These are phyloP conservation scores for Rhizopus delemar DNA, from an alignment of 371 early-diverging fungal genomes.

Conservation along the genomic window DNA sequence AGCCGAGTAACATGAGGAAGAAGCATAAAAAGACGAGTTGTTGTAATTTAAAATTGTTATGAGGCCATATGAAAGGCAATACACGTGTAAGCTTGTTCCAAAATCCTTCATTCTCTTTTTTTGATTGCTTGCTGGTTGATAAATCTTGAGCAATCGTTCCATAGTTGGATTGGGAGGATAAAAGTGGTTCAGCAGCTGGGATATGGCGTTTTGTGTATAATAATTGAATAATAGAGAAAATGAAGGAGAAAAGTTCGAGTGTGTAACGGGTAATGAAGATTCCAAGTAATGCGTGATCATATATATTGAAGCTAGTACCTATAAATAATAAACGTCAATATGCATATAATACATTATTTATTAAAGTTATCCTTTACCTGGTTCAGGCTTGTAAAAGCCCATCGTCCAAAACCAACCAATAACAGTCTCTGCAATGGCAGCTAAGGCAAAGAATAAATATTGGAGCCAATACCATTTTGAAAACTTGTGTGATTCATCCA, in stretches of 20 bases:
- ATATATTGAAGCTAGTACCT: constrained; percentile 33
- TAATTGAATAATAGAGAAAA: constrained; percentile 34
- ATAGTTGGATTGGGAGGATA: constrained; percentile 6
- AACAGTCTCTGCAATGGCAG: constrained; percentile 34
- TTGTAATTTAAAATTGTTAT: constrained; percentile 62
- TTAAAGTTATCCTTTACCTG: constrained; percentile 27
- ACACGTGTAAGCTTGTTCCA: constrained; percentile 61
- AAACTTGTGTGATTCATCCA: constrained; percentile 41
- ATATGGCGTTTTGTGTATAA: constrained; percentile 21
- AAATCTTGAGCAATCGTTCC: constrained; percentile 5
- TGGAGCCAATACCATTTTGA: constrained; percentile 51
- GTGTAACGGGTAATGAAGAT: constrained; percentile 41
- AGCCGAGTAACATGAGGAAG: constrained; percentile 68
- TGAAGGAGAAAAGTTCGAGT: constrained; percentile 20
- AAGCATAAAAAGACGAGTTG: constrained; percentile 71
- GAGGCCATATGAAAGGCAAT: constrained; percentile 89
- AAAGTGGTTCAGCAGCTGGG: constrained; percentile 13
- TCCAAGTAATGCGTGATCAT: constrained; percentile 35
- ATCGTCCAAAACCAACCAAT: constrained; percentile 47
- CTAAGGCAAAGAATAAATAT: constrained; percentile 42
- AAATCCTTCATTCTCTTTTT: constrained; percentile 51
- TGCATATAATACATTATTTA: background rate
- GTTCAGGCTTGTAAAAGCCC: constrained; percentile 33
- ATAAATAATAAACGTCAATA: background rate
- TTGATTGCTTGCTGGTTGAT: constrained; percentile 27